Conservation (phyloP, 2,329 filamentous ascomycete species). For the Monilinia polystroma region DNA sequence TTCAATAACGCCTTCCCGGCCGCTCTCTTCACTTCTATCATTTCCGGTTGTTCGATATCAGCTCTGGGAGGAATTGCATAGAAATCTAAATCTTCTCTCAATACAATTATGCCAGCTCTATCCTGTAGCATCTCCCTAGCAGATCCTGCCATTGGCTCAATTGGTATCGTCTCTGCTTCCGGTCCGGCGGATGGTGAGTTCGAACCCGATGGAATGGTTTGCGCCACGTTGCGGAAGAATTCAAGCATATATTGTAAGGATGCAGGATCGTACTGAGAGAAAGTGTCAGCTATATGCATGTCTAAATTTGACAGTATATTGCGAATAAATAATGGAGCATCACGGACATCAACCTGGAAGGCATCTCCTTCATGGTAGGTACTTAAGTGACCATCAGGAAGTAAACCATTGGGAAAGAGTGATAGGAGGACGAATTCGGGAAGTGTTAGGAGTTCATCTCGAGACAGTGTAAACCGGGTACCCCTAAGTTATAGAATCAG, state of each 20-base stretch:
- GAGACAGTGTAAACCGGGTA: constrained; percentile 86
- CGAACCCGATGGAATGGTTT: constrained; percentile 81
- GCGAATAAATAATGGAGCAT: constrained; percentile 38
- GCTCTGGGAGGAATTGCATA: constrained; percentile 87
- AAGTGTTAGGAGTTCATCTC: constrained; percentile 91
- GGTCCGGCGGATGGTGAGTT: constrained; percentile 64
- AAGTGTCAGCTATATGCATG: constrained; percentile 46
- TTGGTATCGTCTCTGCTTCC: constrained; percentile 63
- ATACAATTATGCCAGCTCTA: constrained; percentile 91
- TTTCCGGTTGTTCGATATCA: constrained; percentile 82
- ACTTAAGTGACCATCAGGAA: constrained; percentile 94
- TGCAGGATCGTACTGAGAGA: constrained; percentile 83
- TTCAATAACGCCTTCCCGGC: constrained; percentile 81
- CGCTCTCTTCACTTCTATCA: constrained; percentile 94
- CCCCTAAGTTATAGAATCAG: constrained; percentile 59
- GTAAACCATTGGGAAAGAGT: constrained; percentile 97
- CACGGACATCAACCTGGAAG: constrained; percentile 93
- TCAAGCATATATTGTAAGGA: constrained; percentile 99
- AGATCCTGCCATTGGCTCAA: constrained; percentile 70
- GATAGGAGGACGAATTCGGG: constrained; percentile 97
- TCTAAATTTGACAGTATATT: constrained; percentile 42
- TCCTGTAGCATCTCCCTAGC: constrained; percentile 78
- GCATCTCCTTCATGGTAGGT: constrained; percentile 90
- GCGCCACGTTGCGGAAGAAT: constrained; percentile 93
- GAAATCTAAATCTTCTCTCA: constrained; percentile 95